Evolutionary conservation across 345 rosid species (phyloP).

Genomic region (Corymbia maculata): DNA sequence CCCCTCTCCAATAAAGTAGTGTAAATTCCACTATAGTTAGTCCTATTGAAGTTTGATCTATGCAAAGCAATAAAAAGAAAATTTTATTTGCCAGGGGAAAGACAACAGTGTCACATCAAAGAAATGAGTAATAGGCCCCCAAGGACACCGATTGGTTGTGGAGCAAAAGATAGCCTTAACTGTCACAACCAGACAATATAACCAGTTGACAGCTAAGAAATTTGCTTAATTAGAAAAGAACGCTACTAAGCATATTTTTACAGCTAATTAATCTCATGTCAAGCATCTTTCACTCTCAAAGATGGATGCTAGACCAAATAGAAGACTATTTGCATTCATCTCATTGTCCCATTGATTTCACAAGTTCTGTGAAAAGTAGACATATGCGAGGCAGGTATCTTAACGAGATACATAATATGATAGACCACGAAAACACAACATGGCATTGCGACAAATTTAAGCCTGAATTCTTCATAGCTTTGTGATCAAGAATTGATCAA

Average conservation of each 20-base stretch:
- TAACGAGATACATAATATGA: too few relatives aligned
- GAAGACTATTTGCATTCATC: neutral
- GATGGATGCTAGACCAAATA: neutral
- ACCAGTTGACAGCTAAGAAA: neutral
- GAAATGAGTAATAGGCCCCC: neutral
- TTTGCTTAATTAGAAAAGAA: neutral
- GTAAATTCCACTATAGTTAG: conserved; percentile 67
- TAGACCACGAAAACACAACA: neutral
- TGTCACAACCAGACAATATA: neutral
- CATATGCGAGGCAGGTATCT: neutral
- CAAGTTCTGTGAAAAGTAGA: neutral
- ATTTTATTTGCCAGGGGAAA: neutral
- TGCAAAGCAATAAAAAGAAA: neutral
- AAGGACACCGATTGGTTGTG: neutral
- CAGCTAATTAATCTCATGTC: neutral
- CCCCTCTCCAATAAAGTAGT: conserved; percentile 77
- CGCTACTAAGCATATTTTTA: neutral
- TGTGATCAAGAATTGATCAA: neutral
- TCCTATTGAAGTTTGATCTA: conserved; percentile 76
- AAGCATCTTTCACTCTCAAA: neutral
- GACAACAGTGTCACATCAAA: too few relatives aligned
- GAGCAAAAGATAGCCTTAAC: neutral
- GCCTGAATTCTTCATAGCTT: neutral
- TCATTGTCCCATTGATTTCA: neutral
- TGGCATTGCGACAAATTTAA: neutral